phyloP scores from a whole-genome alignment of 441 rosid species.

The Dalechampia spathulata region DNA sequence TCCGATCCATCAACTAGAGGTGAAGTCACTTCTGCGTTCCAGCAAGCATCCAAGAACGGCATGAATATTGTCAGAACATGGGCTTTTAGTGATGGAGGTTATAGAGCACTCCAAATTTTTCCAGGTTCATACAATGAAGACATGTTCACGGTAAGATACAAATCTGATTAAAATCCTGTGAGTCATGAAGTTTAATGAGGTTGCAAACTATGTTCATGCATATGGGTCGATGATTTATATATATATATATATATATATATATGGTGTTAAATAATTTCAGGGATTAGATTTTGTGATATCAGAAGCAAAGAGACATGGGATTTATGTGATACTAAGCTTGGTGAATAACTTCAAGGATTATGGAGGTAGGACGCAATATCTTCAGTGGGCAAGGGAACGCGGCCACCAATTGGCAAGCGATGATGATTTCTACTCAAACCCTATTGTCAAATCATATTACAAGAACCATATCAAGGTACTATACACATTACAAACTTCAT shows the following conservation, averaged over 20 bases:
- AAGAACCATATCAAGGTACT: slow-evolving; percentile 56
- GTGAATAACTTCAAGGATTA: slow-evolving; percentile 49
- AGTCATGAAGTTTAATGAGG: too few relatives aligned
- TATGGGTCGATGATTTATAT: too few relatives aligned
- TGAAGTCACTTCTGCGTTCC: slow-evolving; percentile 41
- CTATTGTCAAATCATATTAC: slow-evolving; percentile 43
- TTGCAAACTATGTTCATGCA: too few relatives aligned
- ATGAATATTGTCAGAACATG: slow-evolving; percentile 54
- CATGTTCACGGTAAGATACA: slow-evolving; percentile 38
- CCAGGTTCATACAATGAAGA: slow-evolving; percentile 54
- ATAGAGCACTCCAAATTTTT: slow-evolving; percentile 50
- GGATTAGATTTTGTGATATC: slow-evolving; percentile 64
- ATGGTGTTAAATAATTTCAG: slow-evolving; percentile 14
- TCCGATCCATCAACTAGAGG: slow-evolving; percentile 37
- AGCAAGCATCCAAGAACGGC: slow-evolving; percentile 39
- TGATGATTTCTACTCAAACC: slow-evolving; percentile 53
- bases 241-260: too few relatives aligned
- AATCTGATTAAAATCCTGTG: too few relatives aligned
- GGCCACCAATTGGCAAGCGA: slow-evolving; percentile 39
- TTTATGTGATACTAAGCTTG: slow-evolving; percentile 45
- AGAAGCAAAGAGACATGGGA: slow-evolving; percentile 51
- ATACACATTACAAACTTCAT: too few relatives aligned
- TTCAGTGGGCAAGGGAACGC: slow-evolving; percentile 51
- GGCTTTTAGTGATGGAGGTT: slow-evolving; percentile 58
- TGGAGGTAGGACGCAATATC: slow-evolving; percentile 59